Evolutionary conservation across 2,329 filamentous ascomycete species (phyloP).

Genomic region (Microcyclosporella mali): DNA sequence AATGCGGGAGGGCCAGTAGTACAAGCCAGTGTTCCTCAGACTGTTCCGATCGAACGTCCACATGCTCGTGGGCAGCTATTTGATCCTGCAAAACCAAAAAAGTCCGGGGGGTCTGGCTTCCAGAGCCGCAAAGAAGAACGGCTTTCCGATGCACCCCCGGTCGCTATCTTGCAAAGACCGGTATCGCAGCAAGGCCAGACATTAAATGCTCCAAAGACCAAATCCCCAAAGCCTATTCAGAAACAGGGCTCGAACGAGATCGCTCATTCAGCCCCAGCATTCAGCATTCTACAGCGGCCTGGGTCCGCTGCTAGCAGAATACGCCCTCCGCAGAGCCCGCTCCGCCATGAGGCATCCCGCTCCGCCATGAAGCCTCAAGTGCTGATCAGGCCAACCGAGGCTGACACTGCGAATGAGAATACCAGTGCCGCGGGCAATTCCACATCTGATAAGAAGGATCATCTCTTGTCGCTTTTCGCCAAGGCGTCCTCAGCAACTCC

Average conservation of each 20-base stretch:
- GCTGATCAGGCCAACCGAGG: constrained; percentile 22
- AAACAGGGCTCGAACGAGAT: constrained; percentile 13
- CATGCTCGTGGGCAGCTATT: constrained; percentile 18
- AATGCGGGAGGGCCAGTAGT: too few species aligned
- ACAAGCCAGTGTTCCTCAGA: too few species aligned
- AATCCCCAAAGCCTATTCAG: constrained; percentile 8
- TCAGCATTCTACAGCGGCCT: constrained; percentile 28
- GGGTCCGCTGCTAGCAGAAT: constrained; percentile 16
- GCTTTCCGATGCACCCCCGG: not conserved
- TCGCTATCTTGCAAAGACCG: constrained; percentile 18
- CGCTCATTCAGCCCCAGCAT: constrained; percentile 17
- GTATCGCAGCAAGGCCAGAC: constrained; percentile 4
- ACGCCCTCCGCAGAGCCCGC: constrained; percentile 17
- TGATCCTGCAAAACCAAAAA: constrained; percentile 19
- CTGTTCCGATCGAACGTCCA: constrained; percentile 5
- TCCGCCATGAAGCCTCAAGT: constrained; percentile 26
- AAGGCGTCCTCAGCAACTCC: constrained; percentile 9
- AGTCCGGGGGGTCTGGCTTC: constrained; percentile 7
- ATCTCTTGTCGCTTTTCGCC: constrained; percentile 27
- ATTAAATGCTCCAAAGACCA: constrained; percentile 9
- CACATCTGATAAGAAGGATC: constrained; percentile 20
- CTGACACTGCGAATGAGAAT: constrained; percentile 5
- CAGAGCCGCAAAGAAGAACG: constrained; percentile 9
- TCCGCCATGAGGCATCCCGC: constrained; percentile 20
- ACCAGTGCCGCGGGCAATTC: not conserved